These are phyloP conservation scores for Halophytophthora batemanensis DNA, from an alignment of 352 stramenopile species.

Conservation along the genomic window DNA sequence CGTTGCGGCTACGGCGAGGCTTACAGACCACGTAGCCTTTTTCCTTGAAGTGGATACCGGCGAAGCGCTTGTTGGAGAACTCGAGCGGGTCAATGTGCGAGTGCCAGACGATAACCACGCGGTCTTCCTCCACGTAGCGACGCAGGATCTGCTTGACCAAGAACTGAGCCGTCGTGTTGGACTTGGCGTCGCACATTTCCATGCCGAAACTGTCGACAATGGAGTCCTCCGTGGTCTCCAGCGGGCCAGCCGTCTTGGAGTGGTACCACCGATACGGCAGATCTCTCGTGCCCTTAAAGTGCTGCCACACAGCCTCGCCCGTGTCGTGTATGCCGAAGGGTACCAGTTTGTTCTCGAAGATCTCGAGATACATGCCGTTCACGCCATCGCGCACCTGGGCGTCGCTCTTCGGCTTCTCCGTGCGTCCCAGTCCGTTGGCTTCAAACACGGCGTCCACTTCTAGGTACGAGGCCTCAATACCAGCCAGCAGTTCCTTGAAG, in stretches of 20 bases:
- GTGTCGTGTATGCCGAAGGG: conserved; percentile 19
- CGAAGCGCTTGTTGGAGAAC: conserved; percentile 31
- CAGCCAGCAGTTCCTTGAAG: conserved; percentile 25
- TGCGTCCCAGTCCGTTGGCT: too few species aligned
- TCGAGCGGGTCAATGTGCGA: conserved; percentile 39
- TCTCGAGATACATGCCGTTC: conserved; percentile 18
- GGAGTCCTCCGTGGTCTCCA: conserved; percentile 30
- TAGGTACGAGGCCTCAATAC: too few species aligned
- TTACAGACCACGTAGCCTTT: conserved; percentile 44
- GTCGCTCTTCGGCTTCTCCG: too few species aligned
- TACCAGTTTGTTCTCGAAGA: conserved; percentile 22
- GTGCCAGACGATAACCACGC: conserved; percentile 43
- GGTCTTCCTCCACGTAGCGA: conserved; percentile 38
- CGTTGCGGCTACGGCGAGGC: conserved; percentile 4
- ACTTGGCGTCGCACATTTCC: conserved; percentile 24
- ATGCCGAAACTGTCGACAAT: conserved; percentile 42
- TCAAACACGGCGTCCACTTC: too few species aligned
- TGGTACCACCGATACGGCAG: conserved; percentile 18
- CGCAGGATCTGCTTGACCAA: conserved; percentile 38
- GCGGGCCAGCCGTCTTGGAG: too few species aligned
- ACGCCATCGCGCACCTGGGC: conserved; percentile 13
- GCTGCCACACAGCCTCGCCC: conserved; percentile 17
- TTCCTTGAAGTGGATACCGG: conserved; percentile 25
- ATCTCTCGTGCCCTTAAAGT: conserved; percentile 17
- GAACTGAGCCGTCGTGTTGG: conserved; percentile 34